A percentile compares a stretch with the other conserved stretches of the same genome.
Conservation (phyloP, 192 early-diverging fungal species). For the Podila epigama region DNA sequence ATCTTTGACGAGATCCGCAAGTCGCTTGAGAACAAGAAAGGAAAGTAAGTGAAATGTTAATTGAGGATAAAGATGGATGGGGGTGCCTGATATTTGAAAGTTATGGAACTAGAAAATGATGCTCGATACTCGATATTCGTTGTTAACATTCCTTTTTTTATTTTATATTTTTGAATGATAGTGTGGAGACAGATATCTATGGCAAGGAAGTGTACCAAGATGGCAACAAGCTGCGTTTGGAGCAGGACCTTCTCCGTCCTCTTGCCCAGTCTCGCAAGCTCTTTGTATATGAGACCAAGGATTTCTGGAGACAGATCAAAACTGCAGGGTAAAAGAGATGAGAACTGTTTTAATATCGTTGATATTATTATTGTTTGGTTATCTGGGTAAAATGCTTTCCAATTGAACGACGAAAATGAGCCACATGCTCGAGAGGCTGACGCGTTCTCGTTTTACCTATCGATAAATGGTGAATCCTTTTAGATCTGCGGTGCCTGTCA, state of each 20-base stretch:
- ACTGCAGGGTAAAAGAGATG: conserved; percentile 70
- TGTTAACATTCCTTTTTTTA: conserved; percentile 1
- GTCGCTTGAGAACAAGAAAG: conserved; percentile 76
- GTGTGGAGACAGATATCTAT: conserved; percentile 50
- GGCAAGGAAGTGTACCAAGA: conserved; percentile 47
- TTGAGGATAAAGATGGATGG: neutral
- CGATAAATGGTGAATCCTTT: too few species aligned
- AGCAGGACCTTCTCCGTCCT: conserved; percentile 90
- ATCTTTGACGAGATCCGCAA: conserved; percentile 88
- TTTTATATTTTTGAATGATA: conserved; percentile 6
- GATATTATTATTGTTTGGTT: too few species aligned
- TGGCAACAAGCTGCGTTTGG: conserved; percentile 81
- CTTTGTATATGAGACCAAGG: conserved; percentile 83
- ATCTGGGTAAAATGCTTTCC: too few species aligned
- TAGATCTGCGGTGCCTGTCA: conserved; percentile 92
- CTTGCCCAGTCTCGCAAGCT: conserved; percentile 87
- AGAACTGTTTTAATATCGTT: too few species aligned
- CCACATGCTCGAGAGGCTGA: too few species aligned
- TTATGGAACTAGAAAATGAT: too few species aligned
- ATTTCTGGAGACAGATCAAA: conserved; percentile 98
- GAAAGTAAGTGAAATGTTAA: conserved; percentile 34
- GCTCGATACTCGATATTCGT: too few species aligned
- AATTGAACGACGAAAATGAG: too few species aligned
- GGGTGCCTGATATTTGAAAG: too few species aligned
- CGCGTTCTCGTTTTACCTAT: neutral